These are phyloP conservation scores for Fusarium stilboides DNA, from an alignment of 2,329 filamentous ascomycete species.

Conservation along the genomic window DNA sequence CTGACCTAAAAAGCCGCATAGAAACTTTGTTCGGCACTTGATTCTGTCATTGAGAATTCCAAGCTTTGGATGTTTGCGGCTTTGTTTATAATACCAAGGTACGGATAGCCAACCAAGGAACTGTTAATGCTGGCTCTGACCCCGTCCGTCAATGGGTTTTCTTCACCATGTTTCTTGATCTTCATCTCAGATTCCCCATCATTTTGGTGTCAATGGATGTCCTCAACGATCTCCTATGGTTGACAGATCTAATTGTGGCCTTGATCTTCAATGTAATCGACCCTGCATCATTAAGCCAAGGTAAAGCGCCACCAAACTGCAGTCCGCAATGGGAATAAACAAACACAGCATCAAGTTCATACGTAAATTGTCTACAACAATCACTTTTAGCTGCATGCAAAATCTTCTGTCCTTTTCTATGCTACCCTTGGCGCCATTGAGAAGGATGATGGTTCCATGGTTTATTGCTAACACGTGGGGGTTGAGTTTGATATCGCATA, in stretches of 20 bases:
- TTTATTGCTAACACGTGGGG: constrained; percentile 23
- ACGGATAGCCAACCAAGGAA: no score
- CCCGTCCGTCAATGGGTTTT: no score
- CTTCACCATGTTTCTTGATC: constrained; percentile 4
- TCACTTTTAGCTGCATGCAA: constrained; percentile 12
- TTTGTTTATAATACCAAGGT: neutral
- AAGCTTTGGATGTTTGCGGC: neutral
- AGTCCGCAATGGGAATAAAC: constrained; percentile 3
- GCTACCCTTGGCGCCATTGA: constrained; percentile 11
- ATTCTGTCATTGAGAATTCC: constrained; percentile 18
- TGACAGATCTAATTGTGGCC: neutral
- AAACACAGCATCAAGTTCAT: neutral
- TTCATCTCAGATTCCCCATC: neutral
- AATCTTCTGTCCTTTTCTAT: constrained; percentile 11
- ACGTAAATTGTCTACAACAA: neutral
- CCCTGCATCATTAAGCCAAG: neutral
- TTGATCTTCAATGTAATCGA: neutral
- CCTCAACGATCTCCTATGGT: neutral
- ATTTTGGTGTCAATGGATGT: constrained; percentile 5
- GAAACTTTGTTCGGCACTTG: constrained; percentile 39
- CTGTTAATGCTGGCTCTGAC: neutral
- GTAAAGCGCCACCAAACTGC: constrained; percentile 17
- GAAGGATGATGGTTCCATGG: constrained; percentile 30
- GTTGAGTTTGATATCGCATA: constrained; percentile 20
- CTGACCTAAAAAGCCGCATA: constrained; percentile 27